phyloP scores from a whole-genome alignment of 345 rosid genomes.

The Gossypioides kirkii region DNA sequence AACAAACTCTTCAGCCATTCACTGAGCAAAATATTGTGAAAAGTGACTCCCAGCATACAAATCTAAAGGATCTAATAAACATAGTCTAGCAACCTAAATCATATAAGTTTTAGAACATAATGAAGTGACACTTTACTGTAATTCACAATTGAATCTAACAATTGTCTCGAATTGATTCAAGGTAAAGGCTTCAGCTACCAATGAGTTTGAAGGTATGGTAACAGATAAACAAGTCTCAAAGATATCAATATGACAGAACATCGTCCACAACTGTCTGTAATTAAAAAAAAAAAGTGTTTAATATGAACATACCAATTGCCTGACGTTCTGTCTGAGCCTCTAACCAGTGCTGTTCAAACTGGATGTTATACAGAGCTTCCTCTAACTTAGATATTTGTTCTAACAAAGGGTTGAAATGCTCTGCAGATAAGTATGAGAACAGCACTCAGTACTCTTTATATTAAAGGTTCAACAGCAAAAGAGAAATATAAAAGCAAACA shows the following conservation, averaged over 20 bases:
- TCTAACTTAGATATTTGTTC: slow-evolving; percentile 61
- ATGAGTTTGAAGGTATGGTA: neutral
- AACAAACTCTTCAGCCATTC: neutral
- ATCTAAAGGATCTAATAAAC: too few species aligned
- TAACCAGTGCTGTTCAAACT: slow-evolving; percentile 76
- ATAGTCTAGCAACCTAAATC: neutral
- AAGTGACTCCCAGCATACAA: too few species aligned
- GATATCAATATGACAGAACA: neutral
- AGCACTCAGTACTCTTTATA: slow-evolving; percentile 1
- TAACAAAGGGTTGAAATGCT: slow-evolving; percentile 60
- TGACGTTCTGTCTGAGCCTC: slow-evolving; percentile 83
- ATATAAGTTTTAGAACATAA: neutral
- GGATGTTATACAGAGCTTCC: slow-evolving; percentile 66
- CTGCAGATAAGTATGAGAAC: slow-evolving; percentile 27
- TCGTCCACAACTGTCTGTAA: neutral
- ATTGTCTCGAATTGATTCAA: neutral
- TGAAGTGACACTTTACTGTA: neutral
- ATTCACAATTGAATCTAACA: neutral
- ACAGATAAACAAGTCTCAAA: neutral
- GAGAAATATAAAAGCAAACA: neutral
- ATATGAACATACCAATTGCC: slow-evolving; percentile 38
- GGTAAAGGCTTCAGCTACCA: neutral
- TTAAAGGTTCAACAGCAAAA: neutral
- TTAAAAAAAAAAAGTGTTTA: neutral
- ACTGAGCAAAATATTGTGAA: neutral